Base-by-base conservation (phyloP, 176 grass and related monocot species). In the Sorghum bicolor region DNA sequence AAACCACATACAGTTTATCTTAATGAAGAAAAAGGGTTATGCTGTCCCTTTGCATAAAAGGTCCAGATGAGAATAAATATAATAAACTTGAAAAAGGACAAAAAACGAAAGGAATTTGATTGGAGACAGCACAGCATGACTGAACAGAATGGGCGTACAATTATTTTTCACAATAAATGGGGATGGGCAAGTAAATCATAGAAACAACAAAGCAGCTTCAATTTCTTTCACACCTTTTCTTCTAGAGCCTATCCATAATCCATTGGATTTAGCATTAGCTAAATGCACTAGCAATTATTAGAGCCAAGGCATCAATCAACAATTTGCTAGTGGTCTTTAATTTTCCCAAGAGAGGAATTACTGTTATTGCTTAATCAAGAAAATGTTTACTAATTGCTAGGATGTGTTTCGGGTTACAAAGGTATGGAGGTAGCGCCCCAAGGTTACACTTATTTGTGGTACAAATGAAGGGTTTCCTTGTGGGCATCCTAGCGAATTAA, bases 151-250 rank as follows among this genome's bases (percentile, higher is more conserved):
- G 28, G 38, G 26, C 17, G 10, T 80, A 25, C n/a, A 61, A 72
- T 84, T 55, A 12, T 22, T 43, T 74, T 41, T 83, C 40, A 53
- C 29, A 79, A 34, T 63, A 88, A 79, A 79, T 73, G 31, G 52
- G 45, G 15, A 90, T 74, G 45, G 74, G 36, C 16, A 73, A 66
- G 74, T 78, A 78, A 78, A 47, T 81, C 74, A 81, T 33, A 75
- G 39, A 16, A 84, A 52, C 11, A 81, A 37, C 4, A 14, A 50
- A 24, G 76, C 1, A 77, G 11, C 10, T 65, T 77, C 52, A 64
- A 20, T 69, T 20, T 50, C 19, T 43, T 19, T 37, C 25, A 61
- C 19, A 17, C 61, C 9, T 78, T 77, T 64, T 43, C 45, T 61
- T 25, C 5, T 4, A 61, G 31, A 80, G 44, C 31, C 41, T 52